phyloP scores from a whole-genome alignment of 352 stramenopile genomes.

The Phytopythium aichiense region DNA sequence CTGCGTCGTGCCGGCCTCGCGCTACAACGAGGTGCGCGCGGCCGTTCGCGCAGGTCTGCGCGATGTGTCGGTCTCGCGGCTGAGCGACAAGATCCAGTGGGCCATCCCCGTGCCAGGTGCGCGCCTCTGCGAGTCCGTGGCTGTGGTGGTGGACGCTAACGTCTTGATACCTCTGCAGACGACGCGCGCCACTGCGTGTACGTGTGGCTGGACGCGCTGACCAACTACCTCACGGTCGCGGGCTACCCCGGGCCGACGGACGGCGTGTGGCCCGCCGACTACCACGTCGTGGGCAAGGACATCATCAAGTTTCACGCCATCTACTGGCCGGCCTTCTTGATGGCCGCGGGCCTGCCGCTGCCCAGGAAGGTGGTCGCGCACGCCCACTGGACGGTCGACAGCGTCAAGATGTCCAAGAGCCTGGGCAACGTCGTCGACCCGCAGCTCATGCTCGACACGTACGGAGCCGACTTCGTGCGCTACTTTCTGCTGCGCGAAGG shows the following conservation, averaged over 20 bases:
- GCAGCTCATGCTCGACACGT: slow-evolving; percentile 88
- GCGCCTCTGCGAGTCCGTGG: neutral
- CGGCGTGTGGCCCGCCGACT: slow-evolving; percentile 63
- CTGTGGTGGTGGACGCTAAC: neutral
- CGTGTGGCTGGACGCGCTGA: slow-evolving; percentile 99
- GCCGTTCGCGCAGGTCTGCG: slow-evolving; percentile 90
- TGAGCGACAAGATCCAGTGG: slow-evolving; percentile 95
- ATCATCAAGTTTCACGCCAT: slow-evolving; percentile 99
- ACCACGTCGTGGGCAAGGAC: slow-evolving; percentile 98
- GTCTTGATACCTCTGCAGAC: slow-evolving; percentile 12
- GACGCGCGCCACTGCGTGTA: slow-evolving; percentile 95
- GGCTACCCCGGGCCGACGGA: slow-evolving; percentile 83
- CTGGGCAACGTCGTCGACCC: slow-evolving; percentile 98
- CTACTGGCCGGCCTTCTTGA: slow-evolving; percentile 97
- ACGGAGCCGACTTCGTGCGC: slow-evolving; percentile 92
- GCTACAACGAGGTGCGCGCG: slow-evolving; percentile 89
- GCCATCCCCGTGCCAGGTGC: slow-evolving; percentile 92
- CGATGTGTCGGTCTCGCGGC: slow-evolving; percentile 96
- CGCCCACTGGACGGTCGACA: slow-evolving; percentile 98
- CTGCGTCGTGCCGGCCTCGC: slow-evolving; percentile 88
- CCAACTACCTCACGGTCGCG: slow-evolving; percentile 97
- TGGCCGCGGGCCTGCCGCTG: slow-evolving; percentile 89
- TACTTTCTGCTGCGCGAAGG: slow-evolving; percentile 91
- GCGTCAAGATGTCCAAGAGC: slow-evolving; percentile 99
- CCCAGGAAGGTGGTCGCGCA: slow-evolving; percentile 96